Evolutionary conservation across 2,329 filamentous ascomycete species (phyloP).

Genomic region (Simplicillium aogashimaense): DNA sequence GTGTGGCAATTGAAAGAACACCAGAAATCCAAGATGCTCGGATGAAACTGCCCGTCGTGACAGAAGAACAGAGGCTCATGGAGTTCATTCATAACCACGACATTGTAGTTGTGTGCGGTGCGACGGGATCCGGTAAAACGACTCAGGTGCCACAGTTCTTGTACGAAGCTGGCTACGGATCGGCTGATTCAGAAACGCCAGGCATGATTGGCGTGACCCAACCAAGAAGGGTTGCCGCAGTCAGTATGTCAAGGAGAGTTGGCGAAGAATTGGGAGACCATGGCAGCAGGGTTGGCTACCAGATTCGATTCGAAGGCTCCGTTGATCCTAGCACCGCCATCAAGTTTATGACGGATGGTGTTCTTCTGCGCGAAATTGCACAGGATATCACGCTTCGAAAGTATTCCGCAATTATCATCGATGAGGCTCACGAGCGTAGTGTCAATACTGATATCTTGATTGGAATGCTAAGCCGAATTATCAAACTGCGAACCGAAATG

Average conservation of each 20-base stretch:
- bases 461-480: slow-evolving; percentile 88
- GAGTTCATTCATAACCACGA: slow-evolving; percentile 91
- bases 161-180: slow-evolving; percentile 87
- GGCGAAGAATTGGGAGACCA: slow-evolving; percentile 72
- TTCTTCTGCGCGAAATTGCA: slow-evolving; percentile 81
- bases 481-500: slow-evolving; percentile 71
- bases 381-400: slow-evolving; percentile 81
- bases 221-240: slow-evolving; percentile 85
- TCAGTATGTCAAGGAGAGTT: slow-evolving; percentile 93
- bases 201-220: slow-evolving; percentile 95
- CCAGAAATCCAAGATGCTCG: slow-evolving; percentile 70
- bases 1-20: slow-evolving; percentile 59
- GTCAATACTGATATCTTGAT: slow-evolving; percentile 98
- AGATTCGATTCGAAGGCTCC: slow-evolving; percentile 89
- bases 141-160: slow-evolving; percentile 96
- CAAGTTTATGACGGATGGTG: slow-evolving; percentile 99
- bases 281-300: slow-evolving; percentile 74
- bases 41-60: slow-evolving; percentile 76
- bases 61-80: slow-evolving; percentile 96
- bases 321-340: slow-evolving; percentile 72
- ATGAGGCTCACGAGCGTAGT: slow-evolving; percentile 94
- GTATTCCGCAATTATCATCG: slow-evolving; percentile 89
- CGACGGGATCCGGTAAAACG: slow-evolving; percentile 94
- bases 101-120: slow-evolving; percentile 83
- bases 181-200: slow-evolving; percentile 64